Conservation (phyloP, 1,284 basidiomycete genomes). For the Waitea zeae region DNA sequence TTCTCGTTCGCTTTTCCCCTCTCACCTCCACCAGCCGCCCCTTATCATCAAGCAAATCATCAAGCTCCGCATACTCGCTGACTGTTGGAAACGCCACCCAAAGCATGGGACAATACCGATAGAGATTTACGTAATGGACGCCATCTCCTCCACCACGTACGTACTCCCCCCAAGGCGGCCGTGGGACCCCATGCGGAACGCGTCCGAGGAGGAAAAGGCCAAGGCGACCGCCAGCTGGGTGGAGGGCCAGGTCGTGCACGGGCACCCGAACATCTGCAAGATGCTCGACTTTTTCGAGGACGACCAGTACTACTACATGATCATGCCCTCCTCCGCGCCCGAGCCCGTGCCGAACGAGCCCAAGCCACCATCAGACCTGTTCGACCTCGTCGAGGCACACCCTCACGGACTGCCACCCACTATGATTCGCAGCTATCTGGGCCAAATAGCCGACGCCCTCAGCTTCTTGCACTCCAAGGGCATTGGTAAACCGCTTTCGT, state of each 20-base stretch:
- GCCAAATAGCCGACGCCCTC: conserved; percentile 88
- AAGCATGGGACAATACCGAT: conserved; percentile 93
- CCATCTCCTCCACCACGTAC: conserved; percentile 62
- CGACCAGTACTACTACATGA: conserved; percentile 89
- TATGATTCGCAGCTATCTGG: conserved; percentile 73
- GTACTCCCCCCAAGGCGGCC: conserved; percentile 54
- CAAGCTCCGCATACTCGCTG: conserved; percentile 94
- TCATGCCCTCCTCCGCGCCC: conserved; percentile 55
- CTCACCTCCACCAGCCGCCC: conserved; percentile 25
- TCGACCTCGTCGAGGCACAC: conserved; percentile 86
- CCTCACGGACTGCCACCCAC: conserved; percentile 72
- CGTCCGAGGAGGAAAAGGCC: conserved; percentile 2
- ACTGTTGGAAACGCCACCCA: conserved; percentile 98
- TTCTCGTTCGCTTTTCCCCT: conserved; percentile 6
- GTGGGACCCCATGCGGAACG: conserved; percentile 57
- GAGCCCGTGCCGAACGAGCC: conserved; percentile 32
- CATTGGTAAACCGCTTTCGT: conserved; percentile 38
- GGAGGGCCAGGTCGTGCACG: conserved; percentile 54
- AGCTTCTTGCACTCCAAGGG: conserved; percentile 84
- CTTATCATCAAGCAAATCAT: conserved; percentile 97
- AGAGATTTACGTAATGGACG: conserved; percentile 97
- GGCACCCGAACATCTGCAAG: conserved; percentile 86
- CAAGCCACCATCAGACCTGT: conserved; percentile 64
- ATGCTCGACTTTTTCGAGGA: conserved; percentile 98
- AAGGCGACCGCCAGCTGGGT: conserved; percentile 23